Evolutionary conservation across 257 asterid species (phyloP).

Genomic region (Plantago ovata): DNA sequence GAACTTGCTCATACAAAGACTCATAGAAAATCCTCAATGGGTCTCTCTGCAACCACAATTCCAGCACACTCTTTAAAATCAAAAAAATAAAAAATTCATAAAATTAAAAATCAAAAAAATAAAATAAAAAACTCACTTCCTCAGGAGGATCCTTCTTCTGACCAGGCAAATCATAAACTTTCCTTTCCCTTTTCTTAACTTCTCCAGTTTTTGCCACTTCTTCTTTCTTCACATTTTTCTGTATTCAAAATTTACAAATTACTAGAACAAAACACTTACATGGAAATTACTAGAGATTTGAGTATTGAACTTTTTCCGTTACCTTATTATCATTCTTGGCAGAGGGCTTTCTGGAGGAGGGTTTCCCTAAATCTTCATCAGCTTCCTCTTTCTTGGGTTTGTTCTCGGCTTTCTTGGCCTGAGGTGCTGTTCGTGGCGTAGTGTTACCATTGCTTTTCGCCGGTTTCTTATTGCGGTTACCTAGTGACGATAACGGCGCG

Average conservation of each 20-base stretch:
- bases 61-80: background rate
- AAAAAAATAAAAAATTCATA: background rate
- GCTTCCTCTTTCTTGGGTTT: constrained; percentile 4
- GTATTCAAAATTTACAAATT: background rate
- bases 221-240: constrained; percentile 8
- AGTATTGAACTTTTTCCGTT: too few species aligned
- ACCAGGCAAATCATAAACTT: constrained; percentile 2
- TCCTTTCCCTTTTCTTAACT: background rate
- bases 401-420: constrained; percentile 6
- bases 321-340: background rate
- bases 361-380: background rate
- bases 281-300: background rate
- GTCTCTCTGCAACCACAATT: constrained; percentile 61
- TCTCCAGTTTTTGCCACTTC: background rate
- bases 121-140: background rate
- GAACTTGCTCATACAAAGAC: constrained; percentile 66
- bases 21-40: constrained; percentile 77
- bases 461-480: constrained; percentile 13
- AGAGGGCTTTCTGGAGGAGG: background rate
- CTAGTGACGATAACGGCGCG: constrained; percentile 3
- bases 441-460: constrained; percentile 2
- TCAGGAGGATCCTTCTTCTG: constrained; percentile 7
- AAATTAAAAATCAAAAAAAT: background rate
- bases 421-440: background rate
- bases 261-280: background rate